Percentiles rank a stretch among this genome's conserved stretches.
Evolutionary conservation across 495 filamentous ascomycete genomes (phyloP).

Genomic region (Cercophora sp.): DNA sequence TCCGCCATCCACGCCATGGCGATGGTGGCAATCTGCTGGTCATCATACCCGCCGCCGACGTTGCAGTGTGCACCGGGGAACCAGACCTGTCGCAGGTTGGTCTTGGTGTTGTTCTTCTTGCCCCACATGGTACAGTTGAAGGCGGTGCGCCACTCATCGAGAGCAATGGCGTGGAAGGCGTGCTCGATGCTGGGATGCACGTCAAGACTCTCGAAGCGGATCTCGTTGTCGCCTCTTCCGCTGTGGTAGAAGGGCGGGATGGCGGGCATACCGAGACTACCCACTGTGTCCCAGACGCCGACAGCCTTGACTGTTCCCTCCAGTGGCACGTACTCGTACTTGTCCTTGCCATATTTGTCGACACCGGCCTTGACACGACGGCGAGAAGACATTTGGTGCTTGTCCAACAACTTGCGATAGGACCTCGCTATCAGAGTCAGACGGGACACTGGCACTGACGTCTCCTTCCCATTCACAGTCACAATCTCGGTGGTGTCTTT

Average conservation of each 20-base stretch:
- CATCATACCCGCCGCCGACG: conserved; percentile 52
- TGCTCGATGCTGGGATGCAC: conserved; percentile 49
- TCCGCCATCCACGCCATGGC: conserved; percentile 47
- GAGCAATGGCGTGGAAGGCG: conserved; percentile 62
- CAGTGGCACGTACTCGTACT: not conserved
- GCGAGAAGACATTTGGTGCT: too few relatives aligned
- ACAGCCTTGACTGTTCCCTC: conserved; percentile 30
- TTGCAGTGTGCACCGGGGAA: conserved; percentile 64
- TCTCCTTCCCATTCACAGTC: too few relatives aligned
- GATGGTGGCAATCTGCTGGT: conserved; percentile 42
- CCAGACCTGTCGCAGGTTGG: conserved; percentile 62
- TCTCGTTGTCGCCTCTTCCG: conserved; percentile 40
- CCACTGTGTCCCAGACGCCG: conserved; percentile 54
- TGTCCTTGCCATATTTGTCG: not conserved
- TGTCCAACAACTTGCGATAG: not conserved
- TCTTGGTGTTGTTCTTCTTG: conserved; percentile 12
- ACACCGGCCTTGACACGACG: not conserved
- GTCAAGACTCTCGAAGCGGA: conserved; percentile 49
- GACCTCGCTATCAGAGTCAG: too few relatives aligned
- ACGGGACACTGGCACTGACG: too few relatives aligned
- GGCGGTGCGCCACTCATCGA: conserved; percentile 56
- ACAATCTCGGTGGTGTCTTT: too few relatives aligned
- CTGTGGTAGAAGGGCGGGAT: conserved; percentile 18
- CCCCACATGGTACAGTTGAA: conserved; percentile 59
- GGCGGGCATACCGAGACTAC: conserved; percentile 39